Percentiles rank a stretch among this genome's conserved stretches.
phyloP scores from a whole-genome alignment of 805 yeast genomes.

The Cephaloascus fragrans region DNA sequence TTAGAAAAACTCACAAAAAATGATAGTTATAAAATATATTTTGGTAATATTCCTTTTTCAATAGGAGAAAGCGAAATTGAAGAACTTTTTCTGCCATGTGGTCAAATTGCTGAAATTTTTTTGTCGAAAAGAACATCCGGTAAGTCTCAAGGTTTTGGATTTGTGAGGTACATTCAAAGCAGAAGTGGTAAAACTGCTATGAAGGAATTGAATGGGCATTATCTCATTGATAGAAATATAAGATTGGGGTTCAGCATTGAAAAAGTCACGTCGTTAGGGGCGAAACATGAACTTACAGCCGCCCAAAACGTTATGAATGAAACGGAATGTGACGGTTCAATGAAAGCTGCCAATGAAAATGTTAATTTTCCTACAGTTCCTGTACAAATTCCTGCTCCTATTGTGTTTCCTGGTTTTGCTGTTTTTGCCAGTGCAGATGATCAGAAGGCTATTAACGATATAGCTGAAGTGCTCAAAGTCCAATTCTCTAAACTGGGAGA shows the following conservation, averaged over 20 bases:
- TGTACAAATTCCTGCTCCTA: neutral
- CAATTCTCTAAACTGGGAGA: slow-evolving; percentile 8
- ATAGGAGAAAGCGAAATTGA: slow-evolving; percentile 26
- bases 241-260: neutral
- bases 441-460: neutral
- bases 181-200: neutral
- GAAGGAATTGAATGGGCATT: neutral
- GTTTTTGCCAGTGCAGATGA: slow-evolving; percentile 1
- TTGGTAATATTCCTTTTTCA: slow-evolving; percentile 17
- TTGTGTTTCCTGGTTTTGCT: neutral
- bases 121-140: slow-evolving; percentile 35
- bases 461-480: neutral
- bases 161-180: slow-evolving; percentile 20
- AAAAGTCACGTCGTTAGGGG: neutral
- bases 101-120: slow-evolving; percentile 29
- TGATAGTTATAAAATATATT: slow-evolving; percentile 9
- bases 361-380: too few relatives aligned
- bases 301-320: too few relatives aligned
- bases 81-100: slow-evolving; percentile 27
- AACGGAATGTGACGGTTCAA: too few relatives aligned
- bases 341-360: too few relatives aligned
- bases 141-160: slow-evolving; percentile 36
- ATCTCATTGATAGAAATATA: neutral
- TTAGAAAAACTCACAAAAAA: neutral
- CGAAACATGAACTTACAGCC: too few relatives aligned